phyloP scores from a whole-genome alignment of 2,329 filamentous ascomycete species.

The Fusarium heterosporum region DNA sequence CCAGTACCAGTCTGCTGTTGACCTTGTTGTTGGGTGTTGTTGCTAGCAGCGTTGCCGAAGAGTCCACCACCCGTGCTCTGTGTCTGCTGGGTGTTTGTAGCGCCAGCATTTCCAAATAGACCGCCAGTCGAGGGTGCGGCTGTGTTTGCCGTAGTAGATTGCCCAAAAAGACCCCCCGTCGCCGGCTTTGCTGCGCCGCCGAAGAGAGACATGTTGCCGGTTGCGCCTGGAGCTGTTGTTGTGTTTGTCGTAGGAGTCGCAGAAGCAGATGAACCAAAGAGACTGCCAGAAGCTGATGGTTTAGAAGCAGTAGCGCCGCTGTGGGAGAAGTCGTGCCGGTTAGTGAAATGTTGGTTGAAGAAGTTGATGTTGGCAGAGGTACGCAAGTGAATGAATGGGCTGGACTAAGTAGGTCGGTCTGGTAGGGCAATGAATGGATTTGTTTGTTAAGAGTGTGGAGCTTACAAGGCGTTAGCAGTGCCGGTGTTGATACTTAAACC shows the following conservation, averaged over 20 bases:
- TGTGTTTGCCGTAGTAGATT: constrained; percentile 41
- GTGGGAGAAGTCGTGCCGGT: constrained; percentile 18
- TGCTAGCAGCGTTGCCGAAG: constrained; percentile 47
- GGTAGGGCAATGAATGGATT: constrained; percentile 24
- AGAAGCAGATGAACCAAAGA: constrained; percentile 52
- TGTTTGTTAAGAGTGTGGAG: constrained; percentile 43
- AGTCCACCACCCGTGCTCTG: constrained; percentile 45
- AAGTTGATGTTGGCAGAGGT: constrained; percentile 11
- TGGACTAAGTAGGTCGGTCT: constrained; percentile 32
- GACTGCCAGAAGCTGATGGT: constrained; percentile 51
- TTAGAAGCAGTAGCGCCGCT: constrained; percentile 48
- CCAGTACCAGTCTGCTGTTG: constrained; percentile 35
- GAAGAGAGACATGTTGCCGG: constrained; percentile 51
- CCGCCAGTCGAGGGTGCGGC: constrained; percentile 41
- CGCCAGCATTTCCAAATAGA: constrained; percentile 49
- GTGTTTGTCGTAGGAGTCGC: constrained; percentile 43
- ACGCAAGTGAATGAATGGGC: constrained; percentile 5
- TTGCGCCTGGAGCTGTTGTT: constrained; percentile 40
- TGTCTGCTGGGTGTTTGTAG: constrained; percentile 47
- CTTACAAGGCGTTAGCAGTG: constrained; percentile 64
- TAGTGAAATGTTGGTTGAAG: constrained; percentile 27
- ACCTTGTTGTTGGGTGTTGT: constrained; percentile 43
- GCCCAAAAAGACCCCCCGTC: constrained; percentile 50
- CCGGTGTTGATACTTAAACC: constrained; percentile 74
- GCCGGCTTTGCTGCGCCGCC: constrained; percentile 44